Conservation (phyloP, 78 protist genomes). For the Cavenderia fasciculata region DNA sequence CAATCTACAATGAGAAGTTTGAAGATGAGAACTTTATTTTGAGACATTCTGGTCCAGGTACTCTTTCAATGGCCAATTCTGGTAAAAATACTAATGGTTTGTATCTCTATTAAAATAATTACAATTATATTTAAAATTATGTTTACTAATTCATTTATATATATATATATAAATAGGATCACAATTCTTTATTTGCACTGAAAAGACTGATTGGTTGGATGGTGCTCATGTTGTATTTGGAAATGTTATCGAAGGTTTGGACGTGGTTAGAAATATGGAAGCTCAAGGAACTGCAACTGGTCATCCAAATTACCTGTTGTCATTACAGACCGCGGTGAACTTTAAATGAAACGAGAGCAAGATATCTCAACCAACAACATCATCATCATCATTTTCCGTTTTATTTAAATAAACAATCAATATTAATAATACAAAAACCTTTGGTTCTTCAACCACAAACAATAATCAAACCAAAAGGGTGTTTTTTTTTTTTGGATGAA, state of each 20-base stretch:
- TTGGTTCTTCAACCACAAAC: no score
- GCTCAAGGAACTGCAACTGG: constrained; percentile 45
- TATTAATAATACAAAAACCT: no score
- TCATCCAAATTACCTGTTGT: constrained; percentile 18
- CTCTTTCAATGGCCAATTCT: constrained; percentile 93
- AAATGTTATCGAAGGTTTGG: constrained; percentile 78
- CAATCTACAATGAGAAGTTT: constrained; percentile 90
- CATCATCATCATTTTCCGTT: no score
- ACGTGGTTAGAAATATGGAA: constrained; percentile 75
- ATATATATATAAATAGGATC: no score
- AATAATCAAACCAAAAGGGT: no score
- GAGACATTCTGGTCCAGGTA: constrained; percentile 87
- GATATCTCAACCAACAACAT: no score
- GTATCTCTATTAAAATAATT: constrained; percentile 80
- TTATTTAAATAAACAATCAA: no score
- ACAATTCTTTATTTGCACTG: constrained; percentile 52
- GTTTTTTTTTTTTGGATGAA: no score
- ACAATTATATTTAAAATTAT: no score
- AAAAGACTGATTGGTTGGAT: constrained; percentile 80
- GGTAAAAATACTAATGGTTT: constrained; percentile 84
- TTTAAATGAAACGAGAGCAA: constrained; percentile 16
- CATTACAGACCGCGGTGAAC: constrained; percentile 65
- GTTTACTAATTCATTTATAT: no score
- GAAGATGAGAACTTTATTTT: constrained; percentile 89
- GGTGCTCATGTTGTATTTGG: constrained; percentile 93